Evolutionary conservation across 106 monocot species (phyloP).

Genomic region (Posidonia australis): DNA sequence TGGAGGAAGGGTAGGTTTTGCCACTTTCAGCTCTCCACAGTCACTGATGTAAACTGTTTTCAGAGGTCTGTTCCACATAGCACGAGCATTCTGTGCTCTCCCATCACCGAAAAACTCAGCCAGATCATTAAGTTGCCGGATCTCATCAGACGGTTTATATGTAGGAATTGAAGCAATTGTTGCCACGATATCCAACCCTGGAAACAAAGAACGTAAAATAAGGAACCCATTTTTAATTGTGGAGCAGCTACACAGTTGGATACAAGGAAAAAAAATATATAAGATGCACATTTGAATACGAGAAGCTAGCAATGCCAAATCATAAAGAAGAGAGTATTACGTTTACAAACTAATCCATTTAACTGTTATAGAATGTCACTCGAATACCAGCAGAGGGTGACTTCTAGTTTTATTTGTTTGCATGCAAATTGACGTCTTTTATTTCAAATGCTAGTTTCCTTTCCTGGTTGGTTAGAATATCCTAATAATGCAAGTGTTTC

Average conservation of each 20-base stretch:
- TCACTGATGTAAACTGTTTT: conserved; percentile 77
- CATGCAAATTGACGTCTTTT: too few species aligned
- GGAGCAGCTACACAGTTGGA: background rate
- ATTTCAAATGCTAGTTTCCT: too few species aligned
- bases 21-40: conserved; percentile 82
- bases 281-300: too few species aligned
- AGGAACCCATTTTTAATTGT: background rate
- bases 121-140: conserved; percentile 76
- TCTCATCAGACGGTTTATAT: conserved; percentile 71
- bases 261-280: too few species aligned
- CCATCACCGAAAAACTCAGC: conserved; percentile 81
- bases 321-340: too few species aligned
- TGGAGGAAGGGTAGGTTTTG: conserved; percentile 76
- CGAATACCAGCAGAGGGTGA: too few species aligned
- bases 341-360: too few species aligned
- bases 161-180: conserved; percentile 66
- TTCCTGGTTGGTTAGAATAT: too few species aligned
- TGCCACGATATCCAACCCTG: conserved; percentile 81
- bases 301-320: too few species aligned
- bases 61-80: conserved; percentile 70
- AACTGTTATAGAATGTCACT: too few species aligned
- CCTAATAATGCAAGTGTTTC: too few species aligned
- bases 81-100: conserved; percentile 74
- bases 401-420: too few species aligned
- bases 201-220: background rate